Base-by-base conservation (phyloP, 2,329 filamentous ascomycete genomes). In the Aspergillus ruber region DNA sequence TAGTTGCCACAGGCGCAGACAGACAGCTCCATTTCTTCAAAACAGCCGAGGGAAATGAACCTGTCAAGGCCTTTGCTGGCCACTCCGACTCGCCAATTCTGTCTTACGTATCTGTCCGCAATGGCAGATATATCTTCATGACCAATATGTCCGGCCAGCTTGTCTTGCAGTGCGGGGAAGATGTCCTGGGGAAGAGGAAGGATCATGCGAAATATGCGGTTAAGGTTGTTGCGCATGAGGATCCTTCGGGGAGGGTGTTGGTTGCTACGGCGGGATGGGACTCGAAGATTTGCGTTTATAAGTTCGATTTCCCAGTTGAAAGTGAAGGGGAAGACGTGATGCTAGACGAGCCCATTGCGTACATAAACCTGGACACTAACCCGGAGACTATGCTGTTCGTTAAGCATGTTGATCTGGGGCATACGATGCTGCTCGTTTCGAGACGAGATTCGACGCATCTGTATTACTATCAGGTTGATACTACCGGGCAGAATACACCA, bases 201-300 rank as follows among this genome's bases (percentile, higher is more conserved):
- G 80, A 83, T 52, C 80, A 84, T 55, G 59, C 65, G 18, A 84
- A 83, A 56, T 84, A 82, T 60, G 69, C 76, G 6, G 77, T 83
- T 46, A 77, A 78, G 52, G 65, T 80, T 2, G 64, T 71, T 21
- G 62, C 62, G 2, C 64, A 64, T 49, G 59, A 67, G 43, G 61
- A 69, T n/a, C 55, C 65, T 20, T 56, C 56, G 17, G 47, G 45
- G 12, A 49, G 49, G 13, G 50, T 64, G 47, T 72, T 72, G 62
- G 54, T 82, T 46, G 80, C 79, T 4, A 83, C 77, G 10, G 81
- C 80, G 3, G 80, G 79, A 18, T 84, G 81, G 81, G 81, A 84
- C 57, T 67, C 73, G 23, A 81, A 75, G 53, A 64, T 83, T 29
- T 61, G 74, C 44, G 56, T 84, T 39, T 83, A 83, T 61, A 56